These are phyloP conservation scores for Setaria italica DNA, from an alignment of 202 grass and related monocot genomes.

Conservation along the genomic window DNA sequence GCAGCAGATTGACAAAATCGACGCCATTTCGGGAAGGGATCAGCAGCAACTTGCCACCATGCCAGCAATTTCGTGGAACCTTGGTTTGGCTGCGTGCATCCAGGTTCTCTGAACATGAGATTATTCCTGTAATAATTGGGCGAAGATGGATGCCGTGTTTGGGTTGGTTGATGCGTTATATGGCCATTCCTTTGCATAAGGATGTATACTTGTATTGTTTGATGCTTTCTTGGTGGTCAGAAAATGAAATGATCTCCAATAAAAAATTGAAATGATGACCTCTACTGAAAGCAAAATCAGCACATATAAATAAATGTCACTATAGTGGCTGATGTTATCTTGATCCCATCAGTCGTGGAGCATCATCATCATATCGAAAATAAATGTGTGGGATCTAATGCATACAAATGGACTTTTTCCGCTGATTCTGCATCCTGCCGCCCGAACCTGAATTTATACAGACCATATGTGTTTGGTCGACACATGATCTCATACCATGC, in stretches of 20 bases:
- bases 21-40: too few species aligned
- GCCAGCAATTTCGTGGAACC: too few species aligned
- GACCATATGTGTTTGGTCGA: not conserved
- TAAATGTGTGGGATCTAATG: not conserved
- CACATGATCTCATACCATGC: not conserved
- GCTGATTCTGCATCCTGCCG: not conserved
- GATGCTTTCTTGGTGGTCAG: not conserved
- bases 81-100: too few species aligned
- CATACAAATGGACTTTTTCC: not conserved
- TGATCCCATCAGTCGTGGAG: not conserved
- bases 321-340: not conserved
- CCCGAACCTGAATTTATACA: slow-evolving; percentile 12
- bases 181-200: too few species aligned
- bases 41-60: too few species aligned
- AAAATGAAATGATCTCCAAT: not conserved
- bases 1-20: too few species aligned
- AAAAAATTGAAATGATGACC: not conserved
- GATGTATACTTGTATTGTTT: not conserved
- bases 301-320: not conserved
- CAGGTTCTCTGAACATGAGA: too few species aligned
- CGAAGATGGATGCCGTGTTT: too few species aligned
- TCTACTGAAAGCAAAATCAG: not conserved
- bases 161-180: too few species aligned
- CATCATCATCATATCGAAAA: not conserved
- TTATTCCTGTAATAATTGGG: too few species aligned